phyloP scores from a whole-genome alignment of 2,329 filamentous ascomycete genomes.

The Epichloe coenophiala region DNA sequence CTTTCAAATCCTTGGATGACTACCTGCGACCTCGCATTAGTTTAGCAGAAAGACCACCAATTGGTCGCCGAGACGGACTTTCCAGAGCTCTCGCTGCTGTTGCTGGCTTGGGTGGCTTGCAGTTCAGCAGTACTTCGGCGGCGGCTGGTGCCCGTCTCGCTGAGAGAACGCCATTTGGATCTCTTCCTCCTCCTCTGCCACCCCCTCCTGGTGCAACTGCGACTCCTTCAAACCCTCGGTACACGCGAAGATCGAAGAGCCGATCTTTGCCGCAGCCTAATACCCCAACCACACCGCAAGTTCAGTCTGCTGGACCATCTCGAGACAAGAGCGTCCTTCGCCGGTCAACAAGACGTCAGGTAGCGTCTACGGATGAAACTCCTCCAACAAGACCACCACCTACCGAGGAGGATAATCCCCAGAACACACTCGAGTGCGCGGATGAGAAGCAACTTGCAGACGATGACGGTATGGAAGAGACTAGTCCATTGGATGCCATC shows the following conservation, averaged over 20 bases:
- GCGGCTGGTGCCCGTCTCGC: constrained; percentile 31
- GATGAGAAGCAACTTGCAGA: constrained; percentile 77
- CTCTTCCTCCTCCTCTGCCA: constrained; percentile 19
- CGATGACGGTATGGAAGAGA: constrained; percentile 54
- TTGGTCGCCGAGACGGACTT: constrained; percentile 49
- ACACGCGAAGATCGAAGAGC: constrained; percentile 31
- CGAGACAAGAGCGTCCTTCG: constrained; percentile 46
- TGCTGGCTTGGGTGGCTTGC: constrained; percentile 54
- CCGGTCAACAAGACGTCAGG: constrained; percentile 49
- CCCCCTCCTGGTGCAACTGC: constrained; percentile 14
- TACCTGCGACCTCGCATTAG: constrained; percentile 85
- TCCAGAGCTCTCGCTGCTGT: constrained; percentile 62
- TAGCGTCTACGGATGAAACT: constrained; percentile 37
- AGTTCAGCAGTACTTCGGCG: constrained; percentile 33
- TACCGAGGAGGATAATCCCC: constrained; percentile 45
- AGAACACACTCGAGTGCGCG: constrained; percentile 75
- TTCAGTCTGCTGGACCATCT: constrained; percentile 33
- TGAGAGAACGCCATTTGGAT: constrained; percentile 29
- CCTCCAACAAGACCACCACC: constrained; percentile 37
- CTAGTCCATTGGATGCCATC: constrained; percentile 63
- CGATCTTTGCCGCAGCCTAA: constrained; percentile 29
- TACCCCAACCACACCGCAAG: constrained; percentile 25
- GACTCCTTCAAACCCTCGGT: constrained; percentile 30
- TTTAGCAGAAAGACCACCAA: constrained; percentile 55
- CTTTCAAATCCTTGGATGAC: constrained; percentile 92